Evolutionary conservation across 192 early-diverging fungal species (phyloP).

Genomic region (Coemansia sp.): DNA sequence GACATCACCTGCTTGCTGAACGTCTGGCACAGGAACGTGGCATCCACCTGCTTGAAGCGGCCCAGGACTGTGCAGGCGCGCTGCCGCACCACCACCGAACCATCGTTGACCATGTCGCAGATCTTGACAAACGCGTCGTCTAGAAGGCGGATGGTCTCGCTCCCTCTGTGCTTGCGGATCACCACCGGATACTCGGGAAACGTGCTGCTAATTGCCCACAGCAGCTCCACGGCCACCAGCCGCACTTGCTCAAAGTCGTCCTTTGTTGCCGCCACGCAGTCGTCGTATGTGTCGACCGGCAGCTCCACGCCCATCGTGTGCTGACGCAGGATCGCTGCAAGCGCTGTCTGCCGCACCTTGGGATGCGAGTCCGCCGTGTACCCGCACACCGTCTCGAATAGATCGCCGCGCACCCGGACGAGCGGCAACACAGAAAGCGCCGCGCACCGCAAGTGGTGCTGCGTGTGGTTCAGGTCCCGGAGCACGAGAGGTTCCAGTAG

Average conservation of each 20-base stretch:
- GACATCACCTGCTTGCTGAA: constrained; percentile 83
- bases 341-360: constrained; percentile 42
- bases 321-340: constrained; percentile 30
- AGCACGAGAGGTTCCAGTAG: constrained; percentile 14
- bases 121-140: constrained; percentile 80
- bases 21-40: constrained; percentile 65
- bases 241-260: constrained; percentile 79
- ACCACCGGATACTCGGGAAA: constrained; percentile 53
- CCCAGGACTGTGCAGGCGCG: constrained; percentile 74
- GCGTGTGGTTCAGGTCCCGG: constrained; percentile 40
- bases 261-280: constrained; percentile 63
- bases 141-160: constrained; percentile 51
- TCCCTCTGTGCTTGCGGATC: constrained; percentile 27
- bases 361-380: constrained; percentile 46
- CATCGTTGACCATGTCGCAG: constrained; percentile 84
- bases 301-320: constrained; percentile 29
- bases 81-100: constrained; percentile 67
- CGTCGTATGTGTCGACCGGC: constrained; percentile 60
- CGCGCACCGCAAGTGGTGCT: constrained; percentile 50
- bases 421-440: constrained; percentile 24
- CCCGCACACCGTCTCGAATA: constrained; percentile 34
- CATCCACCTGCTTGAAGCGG: constrained; percentile 65
- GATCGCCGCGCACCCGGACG: constrained; percentile 4
- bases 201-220: constrained; percentile 63
- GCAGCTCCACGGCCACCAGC: constrained; percentile 65